Percentiles rank a stretch among this genome's conserved stretches.
Conservation (phyloP, 1,139 yeast genomes). For the Hemisphaericaspora xylanilytica region DNA sequence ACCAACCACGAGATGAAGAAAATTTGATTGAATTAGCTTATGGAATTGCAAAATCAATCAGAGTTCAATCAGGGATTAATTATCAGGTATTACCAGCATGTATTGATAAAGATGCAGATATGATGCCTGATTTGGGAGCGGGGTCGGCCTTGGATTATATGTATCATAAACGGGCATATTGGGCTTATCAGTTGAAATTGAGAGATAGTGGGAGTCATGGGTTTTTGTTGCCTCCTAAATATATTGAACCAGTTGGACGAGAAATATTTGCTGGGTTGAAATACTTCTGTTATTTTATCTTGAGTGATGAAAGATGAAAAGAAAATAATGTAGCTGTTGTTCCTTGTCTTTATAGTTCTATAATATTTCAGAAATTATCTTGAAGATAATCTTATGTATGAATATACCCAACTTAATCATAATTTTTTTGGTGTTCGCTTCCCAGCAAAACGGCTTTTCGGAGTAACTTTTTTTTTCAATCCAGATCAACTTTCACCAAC, state of each 20-base stretch:
- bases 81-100: slow-evolving; percentile 78
- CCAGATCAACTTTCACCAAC: too few species aligned
- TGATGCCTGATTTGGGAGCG: slow-evolving; percentile 71
- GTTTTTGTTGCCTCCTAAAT: slow-evolving; percentile 69
- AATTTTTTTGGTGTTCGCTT: neutral
- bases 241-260: slow-evolving; percentile 71
- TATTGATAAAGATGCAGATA: slow-evolving; percentile 68
- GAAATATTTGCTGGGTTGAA: slow-evolving; percentile 69
- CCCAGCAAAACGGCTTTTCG: too few species aligned
- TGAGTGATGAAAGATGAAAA: slow-evolving; percentile 32
- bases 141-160: slow-evolving; percentile 82
- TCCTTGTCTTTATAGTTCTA: too few species aligned
- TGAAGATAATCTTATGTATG: too few species aligned
- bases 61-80: slow-evolving; percentile 57
- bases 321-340: too few species aligned
- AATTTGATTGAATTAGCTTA: slow-evolving; percentile 77
- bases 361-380: too few species aligned
- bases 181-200: slow-evolving; percentile 82
- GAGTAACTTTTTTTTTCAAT: neutral
- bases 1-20: slow-evolving; percentile 74
- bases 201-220: slow-evolving; percentile 86
- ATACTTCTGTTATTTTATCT: slow-evolving; percentile 67
- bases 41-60: slow-evolving; percentile 72
- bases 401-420: too few species aligned
- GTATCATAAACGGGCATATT: slow-evolving; percentile 77